Percentiles rank a stretch among this genome's conserved stretches.
Conservation (phyloP, 2,329 filamentous ascomycete species). For the Diaporthe sp. region DNA sequence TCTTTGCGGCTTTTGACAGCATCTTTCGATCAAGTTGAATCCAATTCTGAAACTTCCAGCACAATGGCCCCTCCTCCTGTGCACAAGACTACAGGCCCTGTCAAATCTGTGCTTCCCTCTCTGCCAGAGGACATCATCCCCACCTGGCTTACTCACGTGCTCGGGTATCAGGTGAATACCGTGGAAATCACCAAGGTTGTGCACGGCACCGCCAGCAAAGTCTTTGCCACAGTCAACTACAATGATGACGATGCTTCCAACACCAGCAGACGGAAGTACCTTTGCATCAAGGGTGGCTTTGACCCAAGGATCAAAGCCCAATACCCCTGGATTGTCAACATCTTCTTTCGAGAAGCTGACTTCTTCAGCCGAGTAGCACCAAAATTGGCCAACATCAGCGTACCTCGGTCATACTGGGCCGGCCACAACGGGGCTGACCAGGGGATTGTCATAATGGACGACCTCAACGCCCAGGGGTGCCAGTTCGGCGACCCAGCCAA, state of each 20-base stretch:
- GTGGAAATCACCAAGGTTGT: constrained; percentile 38
- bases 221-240: constrained; percentile 45
- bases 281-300: constrained; percentile 31
- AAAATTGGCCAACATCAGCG: constrained; percentile 6
- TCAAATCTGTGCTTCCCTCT: constrained; percentile 36
- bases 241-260: constrained; percentile 38
- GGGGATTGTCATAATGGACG: constrained; percentile 22
- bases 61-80: neutral
- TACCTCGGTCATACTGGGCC: constrained; percentile 21
- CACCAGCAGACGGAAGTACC: constrained; percentile 31
- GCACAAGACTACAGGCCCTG: neutral
- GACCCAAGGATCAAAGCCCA: constrained; percentile 3
- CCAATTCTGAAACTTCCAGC: too few relatives aligned
- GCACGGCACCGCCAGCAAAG: constrained; percentile 43
- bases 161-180: constrained; percentile 42
- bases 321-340: constrained; percentile 20
- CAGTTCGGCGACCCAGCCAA: constrained; percentile 46
- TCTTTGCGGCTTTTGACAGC: neutral
- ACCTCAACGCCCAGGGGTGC: constrained; percentile 12
- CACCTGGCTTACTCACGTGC: constrained; percentile 41
- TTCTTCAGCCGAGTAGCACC: constrained; percentile 25
- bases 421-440: constrained; percentile 1
- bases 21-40: neutral
- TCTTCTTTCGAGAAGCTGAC: constrained; percentile 20
- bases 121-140: constrained; percentile 41